Evolutionary conservation across 768 basidiomycete genomes (phyloP), one percentile per base, ranked within the genome.

Genomic region (Trametes cinnabarina): DNA sequence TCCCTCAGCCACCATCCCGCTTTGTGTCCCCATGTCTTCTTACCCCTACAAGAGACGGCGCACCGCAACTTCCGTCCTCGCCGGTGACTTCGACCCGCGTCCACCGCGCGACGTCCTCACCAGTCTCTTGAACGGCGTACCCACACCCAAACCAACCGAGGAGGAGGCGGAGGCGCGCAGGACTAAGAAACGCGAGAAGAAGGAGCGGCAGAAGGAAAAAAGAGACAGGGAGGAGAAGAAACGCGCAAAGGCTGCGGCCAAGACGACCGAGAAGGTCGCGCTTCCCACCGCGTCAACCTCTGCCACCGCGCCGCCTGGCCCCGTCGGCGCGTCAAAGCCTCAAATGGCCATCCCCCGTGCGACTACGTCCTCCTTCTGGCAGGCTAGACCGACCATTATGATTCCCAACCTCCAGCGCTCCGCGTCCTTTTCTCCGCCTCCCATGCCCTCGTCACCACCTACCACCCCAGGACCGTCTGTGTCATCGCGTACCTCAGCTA

Each of bases 391-490:
- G 0, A 81, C 82, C 4, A 88, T 92, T 65, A 82, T 84, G 72
- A 88, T 91, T 68, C 79, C 86, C 48, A 81, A 81, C 4, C 78
- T 81, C 68, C 85, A 86, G 66, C 82, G 88, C 57, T 87, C 87
- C 20, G 78, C 84, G 34, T 91, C 90, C 22, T 82, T 90, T 50
- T 89, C 88, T 12, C 88, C 89, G 47, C 86, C 89, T 2, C 87
- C 87, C 54, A 79, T 80, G 63, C 77, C 79, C 14, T 84, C 82
- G 3, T 87, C 88, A 6, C 87, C 88, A 6, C 81, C 79, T 37
- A 84, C 87, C 20, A 92, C 88, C 0, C 90, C 90, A 2, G 88
- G 84, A 5, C 88, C 88, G 4, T 90, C 88, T 43, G 77, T 81
- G 60, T 89, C 90, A 15, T 87, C 86, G 3, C 78, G 79, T 61